A percentile compares a stretch with the other conserved stretches of the same genome.
phyloP scores from a whole-genome alignment of 306 rosid species.

The Begonia loranthoides region DNA sequence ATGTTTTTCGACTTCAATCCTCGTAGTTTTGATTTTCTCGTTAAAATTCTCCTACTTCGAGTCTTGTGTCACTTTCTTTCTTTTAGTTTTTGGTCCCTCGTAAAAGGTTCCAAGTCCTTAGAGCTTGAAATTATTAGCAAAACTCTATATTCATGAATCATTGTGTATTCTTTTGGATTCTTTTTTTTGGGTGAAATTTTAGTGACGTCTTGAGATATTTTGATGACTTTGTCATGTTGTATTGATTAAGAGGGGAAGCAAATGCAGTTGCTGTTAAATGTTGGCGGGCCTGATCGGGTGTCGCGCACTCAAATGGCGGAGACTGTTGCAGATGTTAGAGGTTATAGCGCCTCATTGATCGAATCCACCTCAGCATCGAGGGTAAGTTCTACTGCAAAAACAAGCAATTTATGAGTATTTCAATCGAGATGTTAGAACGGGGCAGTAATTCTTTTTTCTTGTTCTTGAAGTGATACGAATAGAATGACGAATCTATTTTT shows the following conservation, averaged over 20 bases:
- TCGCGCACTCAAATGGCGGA: conserved; percentile 88
- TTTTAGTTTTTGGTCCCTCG: no score
- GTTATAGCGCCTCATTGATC: conserved; percentile 48
- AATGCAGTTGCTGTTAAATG: conserved; percentile 57
- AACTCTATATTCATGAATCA: no score
- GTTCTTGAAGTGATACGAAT: background rate
- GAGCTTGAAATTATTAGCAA: no score
- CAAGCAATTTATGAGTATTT: background rate
- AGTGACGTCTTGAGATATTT: no score
- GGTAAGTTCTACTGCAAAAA: no score
- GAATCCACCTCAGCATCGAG: conserved; percentile 59
- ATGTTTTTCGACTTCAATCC: no score
- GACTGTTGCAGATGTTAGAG: conserved; percentile 63
- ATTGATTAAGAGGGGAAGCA: conserved; percentile 39
- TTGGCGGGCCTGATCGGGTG: conserved; percentile 74
- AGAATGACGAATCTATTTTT: background rate
- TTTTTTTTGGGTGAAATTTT: no score
- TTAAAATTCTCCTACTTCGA: no score
- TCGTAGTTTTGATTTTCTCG: no score
- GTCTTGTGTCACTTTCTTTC: no score
- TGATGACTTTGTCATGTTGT: no score
- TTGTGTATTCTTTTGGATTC: background rate
- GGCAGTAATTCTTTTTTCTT: background rate
- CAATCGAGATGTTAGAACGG: background rate
- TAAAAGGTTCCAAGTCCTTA: no score